Percentiles rank a stretch among this genome's conserved stretches.
Evolutionary conservation across 129 eudicot species (phyloP).

Genomic region (Flaveria ramosissima): DNA sequence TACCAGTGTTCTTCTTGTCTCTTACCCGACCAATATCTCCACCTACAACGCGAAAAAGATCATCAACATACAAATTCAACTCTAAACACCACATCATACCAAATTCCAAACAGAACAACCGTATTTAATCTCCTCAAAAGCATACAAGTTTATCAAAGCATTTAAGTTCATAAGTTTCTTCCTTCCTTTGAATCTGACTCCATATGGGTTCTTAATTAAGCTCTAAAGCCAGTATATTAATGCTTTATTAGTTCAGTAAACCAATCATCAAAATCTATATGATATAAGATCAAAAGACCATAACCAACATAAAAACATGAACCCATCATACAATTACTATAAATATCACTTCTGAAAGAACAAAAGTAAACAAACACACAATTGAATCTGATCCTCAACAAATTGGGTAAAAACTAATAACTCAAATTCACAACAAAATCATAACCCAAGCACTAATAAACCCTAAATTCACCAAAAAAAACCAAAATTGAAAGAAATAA

Average conservation of each 20-base stretch:
- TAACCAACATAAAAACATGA: not conserved
- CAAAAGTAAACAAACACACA: too few relatives aligned
- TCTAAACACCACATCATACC: constrained; percentile 8
- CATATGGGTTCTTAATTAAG: constrained; percentile 2
- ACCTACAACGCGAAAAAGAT: constrained; percentile 35
- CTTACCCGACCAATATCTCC: constrained; percentile 53
- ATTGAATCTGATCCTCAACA: too few relatives aligned
- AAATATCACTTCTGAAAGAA: too few relatives aligned
- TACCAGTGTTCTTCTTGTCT: constrained; percentile 45
- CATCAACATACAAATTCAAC: not conserved
- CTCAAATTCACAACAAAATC: not conserved
- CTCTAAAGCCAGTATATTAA: not conserved
- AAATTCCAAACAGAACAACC: constrained; percentile 4
- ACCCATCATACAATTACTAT: not conserved
- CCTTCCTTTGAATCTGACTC: not conserved
- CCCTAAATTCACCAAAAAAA: not conserved
- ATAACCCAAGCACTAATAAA: not conserved
- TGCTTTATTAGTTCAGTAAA: not conserved
- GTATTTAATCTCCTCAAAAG: constrained; percentile 3
- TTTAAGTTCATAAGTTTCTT: not conserved
- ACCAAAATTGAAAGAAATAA: not conserved
- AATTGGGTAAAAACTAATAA: constrained; percentile 7
- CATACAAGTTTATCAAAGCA: constrained; percentile 6
- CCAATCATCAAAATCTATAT: not conserved
- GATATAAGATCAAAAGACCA: not conserved